Conservation (phyloP, 2,329 filamentous ascomycete species). For the Xylariaceae sp. region DNA sequence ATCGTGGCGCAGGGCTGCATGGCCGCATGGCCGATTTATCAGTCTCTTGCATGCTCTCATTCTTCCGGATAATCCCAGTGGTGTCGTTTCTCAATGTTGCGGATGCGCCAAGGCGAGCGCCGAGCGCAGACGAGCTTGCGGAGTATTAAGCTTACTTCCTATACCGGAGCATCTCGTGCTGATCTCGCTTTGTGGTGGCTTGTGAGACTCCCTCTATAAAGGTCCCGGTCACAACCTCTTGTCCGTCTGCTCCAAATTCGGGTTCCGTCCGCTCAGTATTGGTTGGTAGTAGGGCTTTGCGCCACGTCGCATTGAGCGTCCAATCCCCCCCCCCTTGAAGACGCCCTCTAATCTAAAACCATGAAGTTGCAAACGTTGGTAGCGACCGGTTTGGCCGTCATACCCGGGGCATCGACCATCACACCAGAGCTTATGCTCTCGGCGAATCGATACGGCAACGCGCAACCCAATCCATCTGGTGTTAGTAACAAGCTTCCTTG, state of each 20-base stretch:
- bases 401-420: slow-evolving; percentile 28
- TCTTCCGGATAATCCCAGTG: not conserved
- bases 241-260: not conserved
- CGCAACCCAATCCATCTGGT: slow-evolving; percentile 31
- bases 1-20: slow-evolving; percentile 7
- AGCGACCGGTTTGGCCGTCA: slow-evolving; percentile 24
- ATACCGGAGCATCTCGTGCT: slow-evolving; percentile 8
- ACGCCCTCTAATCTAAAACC: slow-evolving; percentile 9
- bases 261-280: not conserved
- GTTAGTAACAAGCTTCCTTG: slow-evolving; percentile 20
- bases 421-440: slow-evolving; percentile 31
- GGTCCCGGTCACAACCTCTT: slow-evolving; percentile 8
- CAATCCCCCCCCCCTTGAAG: slow-evolving; percentile 6
- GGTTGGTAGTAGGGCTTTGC: slow-evolving; percentile 9
- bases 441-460: slow-evolving; percentile 31
- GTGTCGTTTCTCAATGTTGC: not conserved
- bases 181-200: slow-evolving; percentile 5
- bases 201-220: slow-evolving; percentile 11
- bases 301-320: slow-evolving; percentile 6
- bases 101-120: slow-evolving; percentile 3
- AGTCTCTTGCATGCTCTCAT: not conserved
- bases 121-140: slow-evolving; percentile 8
- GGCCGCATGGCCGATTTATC: not conserved
- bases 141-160: slow-evolving; percentile 8
- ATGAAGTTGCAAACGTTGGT: slow-evolving; percentile 27